Percentiles rank a stretch among this genome's conserved stretches.
These are phyloP conservation scores for Pontederia crassipes DNA, from an alignment of 176 grass and related monocot genomes.

Conservation along the genomic window DNA sequence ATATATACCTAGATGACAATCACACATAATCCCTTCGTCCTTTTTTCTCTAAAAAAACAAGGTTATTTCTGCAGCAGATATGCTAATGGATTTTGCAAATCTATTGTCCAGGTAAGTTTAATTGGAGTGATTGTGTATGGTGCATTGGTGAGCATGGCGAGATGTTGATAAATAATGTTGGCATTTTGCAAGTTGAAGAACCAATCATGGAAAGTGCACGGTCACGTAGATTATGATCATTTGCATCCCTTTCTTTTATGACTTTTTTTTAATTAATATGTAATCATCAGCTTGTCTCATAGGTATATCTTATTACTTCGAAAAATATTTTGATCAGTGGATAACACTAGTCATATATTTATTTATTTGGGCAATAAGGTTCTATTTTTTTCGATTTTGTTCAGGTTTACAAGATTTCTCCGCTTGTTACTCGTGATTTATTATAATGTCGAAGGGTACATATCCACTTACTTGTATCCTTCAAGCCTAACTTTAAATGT, in stretches of 20 bases:
- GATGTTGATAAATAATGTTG: constrained; percentile 91
- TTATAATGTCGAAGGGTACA: not conserved
- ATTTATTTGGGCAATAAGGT: not conserved
- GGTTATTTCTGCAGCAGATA: not conserved
- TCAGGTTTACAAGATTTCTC: not conserved
- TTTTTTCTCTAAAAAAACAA: no score
- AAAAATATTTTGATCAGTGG: no score
- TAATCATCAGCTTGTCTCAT: not conserved
- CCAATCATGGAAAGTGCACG: constrained; percentile 64
- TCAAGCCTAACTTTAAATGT: no score
- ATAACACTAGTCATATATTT: no score
- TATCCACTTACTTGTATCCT: not conserved
- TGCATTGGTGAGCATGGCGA: constrained; percentile 97
- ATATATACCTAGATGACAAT: no score
- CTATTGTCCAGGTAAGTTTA: constrained; percentile 72
- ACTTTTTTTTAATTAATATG: not conserved
- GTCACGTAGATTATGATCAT: no score
- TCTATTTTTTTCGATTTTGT: not conserved
- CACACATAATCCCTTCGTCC: no score
- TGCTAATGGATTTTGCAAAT: constrained; percentile 27
- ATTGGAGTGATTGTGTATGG: constrained; percentile 89
- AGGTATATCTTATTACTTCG: no score
- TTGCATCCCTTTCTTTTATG: not conserved
- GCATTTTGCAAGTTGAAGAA: constrained; percentile 64
- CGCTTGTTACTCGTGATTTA: not conserved